Evolutionary conservation across 108 stramenopile genomes (phyloP).

Genomic region (Fistulifera pelliculosa): DNA sequence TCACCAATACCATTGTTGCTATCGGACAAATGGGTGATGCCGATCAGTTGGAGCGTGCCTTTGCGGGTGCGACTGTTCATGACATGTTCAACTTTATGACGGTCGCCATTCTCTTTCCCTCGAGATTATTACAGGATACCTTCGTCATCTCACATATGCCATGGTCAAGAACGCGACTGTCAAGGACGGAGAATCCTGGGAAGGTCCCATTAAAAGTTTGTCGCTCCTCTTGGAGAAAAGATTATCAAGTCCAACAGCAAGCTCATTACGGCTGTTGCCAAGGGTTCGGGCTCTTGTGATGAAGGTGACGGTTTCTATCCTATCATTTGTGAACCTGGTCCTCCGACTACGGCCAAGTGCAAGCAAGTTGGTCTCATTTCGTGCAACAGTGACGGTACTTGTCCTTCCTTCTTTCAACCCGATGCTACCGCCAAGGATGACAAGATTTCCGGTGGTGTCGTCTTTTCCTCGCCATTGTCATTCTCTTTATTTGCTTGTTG

Average conservation of each 20-base stretch:
- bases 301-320: constrained; percentile 54
- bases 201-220: constrained; percentile 71
- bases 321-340: constrained; percentile 28
- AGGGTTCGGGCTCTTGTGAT: constrained; percentile 30
- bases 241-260: constrained; percentile 74
- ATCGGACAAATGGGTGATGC: constrained; percentile 82
- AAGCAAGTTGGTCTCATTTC: constrained; percentile 49
- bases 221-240: constrained; percentile 52
- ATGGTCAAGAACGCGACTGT: constrained; percentile 35
- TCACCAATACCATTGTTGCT: constrained; percentile 82
- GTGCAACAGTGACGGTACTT: constrained; percentile 49
- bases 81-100: constrained; percentile 73
- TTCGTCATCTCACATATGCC: constrained; percentile 47
- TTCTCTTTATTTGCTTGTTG: constrained; percentile 67
- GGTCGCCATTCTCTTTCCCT: constrained; percentile 65
- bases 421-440: constrained; percentile 57
- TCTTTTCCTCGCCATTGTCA: constrained; percentile 62
- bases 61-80: constrained; percentile 68
- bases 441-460: constrained; percentile 52
- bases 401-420: constrained; percentile 73
- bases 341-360: constrained; percentile 40
- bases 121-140: constrained; percentile 51
- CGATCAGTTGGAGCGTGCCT: constrained; percentile 76
- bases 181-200: constrained; percentile 60
- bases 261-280: constrained; percentile 61